Evolutionary conservation across 345 rosid genomes (phyloP), one percentile per base, ranked within the genome.

Genomic region (Noccaea bulbosa): DNA sequence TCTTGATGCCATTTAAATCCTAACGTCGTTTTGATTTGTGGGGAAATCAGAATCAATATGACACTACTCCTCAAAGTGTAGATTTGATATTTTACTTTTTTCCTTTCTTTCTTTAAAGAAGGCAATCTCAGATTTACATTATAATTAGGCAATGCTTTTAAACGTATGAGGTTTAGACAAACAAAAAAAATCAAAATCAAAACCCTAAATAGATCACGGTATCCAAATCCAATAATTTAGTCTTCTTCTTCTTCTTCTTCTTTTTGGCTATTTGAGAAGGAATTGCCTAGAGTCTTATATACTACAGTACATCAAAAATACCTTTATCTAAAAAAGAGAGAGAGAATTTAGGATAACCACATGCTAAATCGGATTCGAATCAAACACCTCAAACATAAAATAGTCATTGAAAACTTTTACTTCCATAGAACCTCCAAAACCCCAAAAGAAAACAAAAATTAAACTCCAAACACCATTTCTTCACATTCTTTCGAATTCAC

Each of bases 371-470:
- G 7, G 62, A 39, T 0, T 65, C 1, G 14, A 56, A 63, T 9
- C 52, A 57, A 73, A 32, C 10, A 65, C 55, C 71, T 33, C 73
- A 73, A 66, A 74, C 62, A 35, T 51, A 74, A 74, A 58, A 39
- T 59, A 67, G 73, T 44, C 62, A 37, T 11, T 8, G 43, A 67
- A 70, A 57, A 17, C 14, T 17, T 41, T 3, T 24, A 33, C 41
- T 15, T 74, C 62, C 50, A 12, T 44, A 15, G 64, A 74, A 43
- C 41, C 51, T 61, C 67, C 61, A 58, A 66, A 66, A 20, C 12
- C 43, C 30, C 30, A 27, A 24, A 22, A 22, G 4, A 14, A 27
- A 65, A 22, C 2, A n/a, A 44, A 6, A 5, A 27, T 24, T 3
- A 0, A 62, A 20, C 32, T 7, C 17, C 0, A 65, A 65, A 73